Evolutionary conservation across 331 rosid species (phyloP).

Genomic region (Arachis monticola): DNA sequence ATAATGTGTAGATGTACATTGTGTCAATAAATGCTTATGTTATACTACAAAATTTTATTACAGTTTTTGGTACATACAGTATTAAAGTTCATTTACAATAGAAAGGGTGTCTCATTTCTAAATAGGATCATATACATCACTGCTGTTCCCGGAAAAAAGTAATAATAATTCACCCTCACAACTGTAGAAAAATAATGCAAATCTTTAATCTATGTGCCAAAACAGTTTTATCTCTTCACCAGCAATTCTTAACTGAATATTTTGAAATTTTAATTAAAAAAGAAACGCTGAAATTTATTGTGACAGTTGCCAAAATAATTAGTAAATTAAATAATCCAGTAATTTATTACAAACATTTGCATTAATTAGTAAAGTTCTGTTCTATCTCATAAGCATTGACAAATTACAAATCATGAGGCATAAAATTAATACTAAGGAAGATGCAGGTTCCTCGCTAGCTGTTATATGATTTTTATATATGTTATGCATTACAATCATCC

Average conservation of each 20-base stretch:
- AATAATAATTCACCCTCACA: not conserved
- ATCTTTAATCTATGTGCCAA: not conserved
- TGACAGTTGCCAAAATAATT: not conserved
- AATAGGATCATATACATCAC: not conserved
- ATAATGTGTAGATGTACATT: no score
- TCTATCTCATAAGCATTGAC: no score
- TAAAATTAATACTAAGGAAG: no score
- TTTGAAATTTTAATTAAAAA: no score
- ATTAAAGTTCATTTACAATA: not conserved
- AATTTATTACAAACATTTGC: no score
- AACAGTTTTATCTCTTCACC: not conserved
- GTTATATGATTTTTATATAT: not conserved
- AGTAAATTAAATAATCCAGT: no score
- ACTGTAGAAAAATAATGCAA: not conserved
- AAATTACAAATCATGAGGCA: not conserved
- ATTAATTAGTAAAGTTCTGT: no score
- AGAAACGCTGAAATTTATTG: not conserved
- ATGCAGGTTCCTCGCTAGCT: not conserved
- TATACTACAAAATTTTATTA: not conserved
- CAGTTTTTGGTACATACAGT: not conserved
- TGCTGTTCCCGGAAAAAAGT: not conserved
- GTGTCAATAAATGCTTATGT: not conserved
- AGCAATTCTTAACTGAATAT: not conserved
- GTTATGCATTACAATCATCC: not conserved
- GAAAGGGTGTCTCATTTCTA: not conserved